Base-by-base conservation (phyloP, 2,329 filamentous ascomycete genomes). In the Fusarium nodosum region DNA sequence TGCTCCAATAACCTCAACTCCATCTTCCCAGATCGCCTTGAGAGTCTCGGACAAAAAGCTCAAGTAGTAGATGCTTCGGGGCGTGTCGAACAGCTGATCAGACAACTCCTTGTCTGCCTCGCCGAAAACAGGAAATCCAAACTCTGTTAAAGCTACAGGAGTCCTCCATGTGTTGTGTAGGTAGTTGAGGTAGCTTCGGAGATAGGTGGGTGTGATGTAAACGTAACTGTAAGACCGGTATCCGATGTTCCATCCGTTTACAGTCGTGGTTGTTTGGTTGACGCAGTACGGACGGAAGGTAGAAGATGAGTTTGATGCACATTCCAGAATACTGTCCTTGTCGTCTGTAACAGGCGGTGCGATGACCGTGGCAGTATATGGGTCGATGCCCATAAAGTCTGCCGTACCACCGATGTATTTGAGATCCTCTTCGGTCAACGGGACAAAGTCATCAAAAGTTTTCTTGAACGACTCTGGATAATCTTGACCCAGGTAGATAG, bases 181-280 rank as follows among this genome's bases (percentile, higher is more conserved):
- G 71, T 89, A 90, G 67, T 80, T 83, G 7, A 88, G 79, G 65
- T 86, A 85, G 55, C 80, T 81, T 54, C 86, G 82, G n/a, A 90
- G 81, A 68, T 87, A 89, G 3, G 80, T 82, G 0, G 87, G 88
- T 0, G 88, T 85, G 34, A 85, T 84, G 76, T 89, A 88, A n/a
- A 86, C 83, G 71, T 88, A 87, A 3, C 81, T 81, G 34, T 86
- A 78, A 3, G 85, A 87, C 15, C 82, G 79, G 64, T 88, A 87
- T 22, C 87, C 87, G 50, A 89, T 85, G 68, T 85, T 79, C 87
- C 87, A 90, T 4, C 86, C 86, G 31, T 82, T 82, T 3, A 79
- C 75, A 39, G 84, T 84, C 2, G 75, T 77, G 0, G 78, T 83
- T 13, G 80, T 81, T 59, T 85, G 82, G 1, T 80, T 81, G 2